A percentile compares a stretch with the other conserved stretches of the same genome.
Evolutionary conservation across 2,329 filamentous ascomycete genomes (phyloP).

Genomic region (Pseudogymnoascus destructans): DNA sequence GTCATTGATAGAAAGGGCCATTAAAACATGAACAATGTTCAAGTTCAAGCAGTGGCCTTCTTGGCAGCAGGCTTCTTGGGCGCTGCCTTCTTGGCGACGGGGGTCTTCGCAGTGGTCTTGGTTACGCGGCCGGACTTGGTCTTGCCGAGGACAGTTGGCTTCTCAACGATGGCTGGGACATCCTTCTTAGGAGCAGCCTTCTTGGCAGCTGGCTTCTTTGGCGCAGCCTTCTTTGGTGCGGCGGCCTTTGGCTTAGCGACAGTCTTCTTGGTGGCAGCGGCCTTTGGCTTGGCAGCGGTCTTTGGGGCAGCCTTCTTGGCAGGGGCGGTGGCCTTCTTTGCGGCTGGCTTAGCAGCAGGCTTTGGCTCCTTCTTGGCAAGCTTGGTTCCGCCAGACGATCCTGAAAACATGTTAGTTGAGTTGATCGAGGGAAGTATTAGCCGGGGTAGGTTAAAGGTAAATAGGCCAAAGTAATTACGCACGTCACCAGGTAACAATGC

Average conservation of each 20-base stretch:
- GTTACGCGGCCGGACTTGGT: conserved; percentile 62
- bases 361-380: conserved; percentile 51
- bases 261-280: conserved; percentile 30
- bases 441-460: background rate
- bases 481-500: background rate
- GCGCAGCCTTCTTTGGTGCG: conserved; percentile 27
- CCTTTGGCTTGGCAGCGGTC: conserved; percentile 28
- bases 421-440: background rate
- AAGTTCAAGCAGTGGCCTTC: conserved; percentile 17
- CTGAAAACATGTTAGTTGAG: conserved; percentile 30
- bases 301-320: conserved; percentile 22
- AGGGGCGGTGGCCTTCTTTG: conserved; percentile 15
- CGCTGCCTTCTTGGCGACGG: conserved; percentile 35
- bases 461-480: background rate
- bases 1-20: conserved; percentile 5
- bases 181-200: conserved; percentile 28
- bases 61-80: conserved; percentile 26
- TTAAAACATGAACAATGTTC: background rate
- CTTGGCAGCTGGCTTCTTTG: conserved; percentile 28
- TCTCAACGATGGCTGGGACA: conserved; percentile 52
- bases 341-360: conserved; percentile 26
- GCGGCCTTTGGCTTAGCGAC: conserved; percentile 32
- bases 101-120: conserved; percentile 46
- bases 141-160: conserved; percentile 49
- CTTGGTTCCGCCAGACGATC: conserved; percentile 59